A percentile compares a stretch with the other conserved stretches of the same genome.
These are phyloP conservation scores for Phaseolus lunatus DNA, from an alignment of 306 rosid genomes.

Conservation along the genomic window DNA sequence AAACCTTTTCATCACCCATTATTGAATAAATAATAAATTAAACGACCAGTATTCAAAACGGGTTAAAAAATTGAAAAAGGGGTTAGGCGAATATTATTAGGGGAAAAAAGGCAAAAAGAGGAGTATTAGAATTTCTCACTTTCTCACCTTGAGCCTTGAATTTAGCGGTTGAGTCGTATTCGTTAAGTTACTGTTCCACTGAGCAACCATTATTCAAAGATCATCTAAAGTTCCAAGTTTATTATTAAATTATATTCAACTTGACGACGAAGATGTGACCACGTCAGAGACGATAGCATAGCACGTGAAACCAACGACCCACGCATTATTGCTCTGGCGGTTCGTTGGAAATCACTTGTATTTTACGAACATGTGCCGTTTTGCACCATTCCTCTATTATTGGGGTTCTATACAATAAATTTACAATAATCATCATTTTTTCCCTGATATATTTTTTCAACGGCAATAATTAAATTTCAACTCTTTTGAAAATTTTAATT, in stretches of 20 bases:
- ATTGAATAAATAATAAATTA: neutral
- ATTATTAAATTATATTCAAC: neutral
- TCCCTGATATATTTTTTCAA: too few relatives aligned
- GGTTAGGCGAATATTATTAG: neutral
- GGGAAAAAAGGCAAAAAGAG: neutral
- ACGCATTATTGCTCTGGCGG: conserved; percentile 38
- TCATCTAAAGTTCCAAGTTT: neutral
- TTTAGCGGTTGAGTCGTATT: neutral
- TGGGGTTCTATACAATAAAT: neutral
- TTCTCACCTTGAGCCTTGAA: too few relatives aligned
- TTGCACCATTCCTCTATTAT: neutral
- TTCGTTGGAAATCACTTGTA: conserved; percentile 25
- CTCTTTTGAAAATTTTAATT: too few relatives aligned
- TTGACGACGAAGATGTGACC: conserved; percentile 45
- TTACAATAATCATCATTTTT: neutral
- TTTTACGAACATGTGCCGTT: neutral
- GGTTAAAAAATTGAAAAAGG: conserved; percentile 1
- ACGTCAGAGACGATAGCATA: conserved; percentile 38
- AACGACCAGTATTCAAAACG: neutral
- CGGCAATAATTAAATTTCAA: too few relatives aligned
- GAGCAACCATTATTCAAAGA: neutral
- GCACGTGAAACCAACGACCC: conserved; percentile 40
- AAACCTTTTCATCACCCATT: conserved; percentile 29
- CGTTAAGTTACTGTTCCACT: neutral
- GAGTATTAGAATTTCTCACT: neutral